Evolutionary conservation across 2,329 filamentous ascomycete genomes (phyloP), one percentile per base, ranked within the genome.

Genomic region (Venturia pyrina): DNA sequence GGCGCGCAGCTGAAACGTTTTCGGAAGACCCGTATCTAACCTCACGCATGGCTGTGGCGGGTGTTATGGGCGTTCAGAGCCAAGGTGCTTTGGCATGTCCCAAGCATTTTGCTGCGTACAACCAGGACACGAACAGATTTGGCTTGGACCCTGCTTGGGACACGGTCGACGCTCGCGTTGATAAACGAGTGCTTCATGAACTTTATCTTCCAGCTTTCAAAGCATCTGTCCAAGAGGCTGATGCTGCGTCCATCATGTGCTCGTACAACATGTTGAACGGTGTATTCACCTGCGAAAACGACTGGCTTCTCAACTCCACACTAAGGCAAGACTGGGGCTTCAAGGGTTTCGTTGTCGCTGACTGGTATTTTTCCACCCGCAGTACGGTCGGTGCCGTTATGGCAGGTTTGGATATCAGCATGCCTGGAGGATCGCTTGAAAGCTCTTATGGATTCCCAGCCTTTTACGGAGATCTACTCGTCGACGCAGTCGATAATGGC

Each of bases 301-400:
- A 40, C 7, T 32, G 24, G 37, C 46, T 63, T 37, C 41, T 63
- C 24, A n/a, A 50, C 6, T 5, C 24, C 19, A 59, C 91, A 53
- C 77, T 92, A 11, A 80, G 89, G 65, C 81, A 83, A 1, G 86
- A 90, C 71, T 91, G 89, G 89, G 87, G 86, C 0, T 91, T 88
- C 69, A 80, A 90, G 67, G 89, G 88, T 75, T 90, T 81, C 67
- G 79, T 87, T 0, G 85, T 81, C 44, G 85, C 82, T 37, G 88
- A 91, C 73, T 87, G 89, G 3, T 88, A 89, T 15, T 46, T 46
- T 46, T 46, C 43, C 2, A 46, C 43, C 15, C 43, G 43, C 13
- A 46, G 43, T 46, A 46, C 43, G 1, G 43, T 46, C 19, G 43
- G 43, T 19, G 43, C 43, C 19, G 43, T 46, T 15, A 46, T 46